A percentile compares a stretch with the other conserved stretches of the same genome.
phyloP scores from a whole-genome alignment of 805 yeast genomes.

The Kuraishia cidri region DNA sequence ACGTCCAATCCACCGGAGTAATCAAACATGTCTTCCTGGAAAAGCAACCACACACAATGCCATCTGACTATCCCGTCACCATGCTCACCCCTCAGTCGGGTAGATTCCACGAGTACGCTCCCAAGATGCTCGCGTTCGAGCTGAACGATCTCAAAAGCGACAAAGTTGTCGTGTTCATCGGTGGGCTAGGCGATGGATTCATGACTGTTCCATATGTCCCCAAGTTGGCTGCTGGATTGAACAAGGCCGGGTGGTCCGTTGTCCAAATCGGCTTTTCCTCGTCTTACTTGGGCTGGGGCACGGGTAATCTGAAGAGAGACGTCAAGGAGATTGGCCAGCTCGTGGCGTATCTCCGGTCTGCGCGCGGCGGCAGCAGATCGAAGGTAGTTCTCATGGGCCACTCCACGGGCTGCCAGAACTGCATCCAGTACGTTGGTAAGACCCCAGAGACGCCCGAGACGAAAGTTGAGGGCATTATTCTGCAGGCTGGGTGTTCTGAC shows the following conservation, averaged over 20 bases:
- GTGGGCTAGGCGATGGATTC: constrained; percentile 66
- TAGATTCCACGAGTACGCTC: constrained; percentile 35
- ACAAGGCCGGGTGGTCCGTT: constrained; percentile 41
- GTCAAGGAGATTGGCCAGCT: constrained; percentile 43
- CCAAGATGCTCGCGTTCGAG: constrained; percentile 45
- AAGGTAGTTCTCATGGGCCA: constrained; percentile 66
- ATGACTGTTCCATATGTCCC: constrained; percentile 61
- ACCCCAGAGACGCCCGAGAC: constrained; percentile 7
- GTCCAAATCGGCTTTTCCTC: constrained; percentile 47
- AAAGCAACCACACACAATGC: too few species aligned
- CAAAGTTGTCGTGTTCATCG: constrained; percentile 60
- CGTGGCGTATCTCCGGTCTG: constrained; percentile 42
- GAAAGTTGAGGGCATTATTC: constrained; percentile 41
- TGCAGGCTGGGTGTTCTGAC: constrained; percentile 75
- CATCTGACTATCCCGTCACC: too few species aligned
- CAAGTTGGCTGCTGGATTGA: constrained; percentile 30
- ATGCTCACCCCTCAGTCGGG: constrained; percentile 26
- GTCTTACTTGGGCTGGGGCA: constrained; percentile 65
- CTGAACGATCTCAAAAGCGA: constrained; percentile 22
- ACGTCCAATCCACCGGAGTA: too few species aligned
- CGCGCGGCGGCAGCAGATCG: constrained; percentile 22
- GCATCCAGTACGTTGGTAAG: constrained; percentile 47
- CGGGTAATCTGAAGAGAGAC: constrained; percentile 52
- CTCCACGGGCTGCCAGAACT: constrained; percentile 80
- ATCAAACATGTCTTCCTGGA: too few species aligned